Conservation (phyloP, 2,329 filamentous ascomycete species). For the Bipolaris oryzae region DNA sequence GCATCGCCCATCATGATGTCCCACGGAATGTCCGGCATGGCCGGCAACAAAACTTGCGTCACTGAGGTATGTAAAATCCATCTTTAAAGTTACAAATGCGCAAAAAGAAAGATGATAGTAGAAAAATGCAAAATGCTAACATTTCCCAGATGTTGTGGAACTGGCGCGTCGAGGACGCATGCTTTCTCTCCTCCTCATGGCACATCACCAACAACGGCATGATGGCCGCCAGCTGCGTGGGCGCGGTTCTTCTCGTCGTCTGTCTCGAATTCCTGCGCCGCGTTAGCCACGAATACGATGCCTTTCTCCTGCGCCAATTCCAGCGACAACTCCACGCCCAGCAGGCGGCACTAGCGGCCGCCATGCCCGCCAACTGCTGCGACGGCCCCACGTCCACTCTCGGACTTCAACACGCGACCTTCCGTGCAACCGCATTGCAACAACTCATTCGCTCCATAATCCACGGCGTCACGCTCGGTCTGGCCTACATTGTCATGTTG, state of each 20-base stretch:
- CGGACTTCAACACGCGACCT: conserved; percentile 37
- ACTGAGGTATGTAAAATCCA: conserved; percentile 44
- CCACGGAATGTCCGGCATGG: conserved; percentile 12
- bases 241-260: conserved; percentile 75
- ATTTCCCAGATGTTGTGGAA: conserved; percentile 75
- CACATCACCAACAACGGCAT: conserved; percentile 70
- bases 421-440: conserved; percentile 65
- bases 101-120: background rate
- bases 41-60: conserved; percentile 42
- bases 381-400: conserved; percentile 29
- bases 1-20: conserved; percentile 20
- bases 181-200: conserved; percentile 73
- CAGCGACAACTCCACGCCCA: conserved; percentile 40
- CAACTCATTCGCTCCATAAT: conserved; percentile 70
- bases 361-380: conserved; percentile 31
- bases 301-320: conserved; percentile 64
- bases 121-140: conserved; percentile 7
- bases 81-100: too few relatives aligned
- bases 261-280: conserved; percentile 75
- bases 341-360: conserved; percentile 27
- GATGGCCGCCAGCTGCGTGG: conserved; percentile 82
- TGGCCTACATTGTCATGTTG: conserved; percentile 82
- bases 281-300: conserved; percentile 73
- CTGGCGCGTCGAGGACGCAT: conserved; percentile 73
- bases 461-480: conserved; percentile 73